A percentile compares a stretch with the other conserved stretches of the same genome.
Evolutionary conservation across 306 rosid species (phyloP).

Genomic region (Pterocarpus santalinus): DNA sequence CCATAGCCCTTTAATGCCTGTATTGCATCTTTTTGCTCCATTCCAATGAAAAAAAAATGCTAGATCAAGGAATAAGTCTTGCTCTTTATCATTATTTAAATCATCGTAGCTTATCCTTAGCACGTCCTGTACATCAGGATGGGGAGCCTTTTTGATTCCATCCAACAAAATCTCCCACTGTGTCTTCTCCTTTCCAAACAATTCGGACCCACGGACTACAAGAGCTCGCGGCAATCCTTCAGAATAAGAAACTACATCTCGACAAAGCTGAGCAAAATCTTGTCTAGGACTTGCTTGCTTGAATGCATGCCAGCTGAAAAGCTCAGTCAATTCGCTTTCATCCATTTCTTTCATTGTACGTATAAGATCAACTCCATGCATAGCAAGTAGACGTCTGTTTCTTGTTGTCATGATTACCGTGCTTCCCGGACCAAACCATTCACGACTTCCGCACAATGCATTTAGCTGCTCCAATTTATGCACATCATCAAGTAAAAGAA

Average conservation of each 20-base stretch:
- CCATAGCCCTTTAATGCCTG: neutral
- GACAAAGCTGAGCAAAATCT: neutral
- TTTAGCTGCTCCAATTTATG: too few relatives aligned
- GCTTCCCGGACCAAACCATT: too few relatives aligned
- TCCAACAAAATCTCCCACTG: neutral
- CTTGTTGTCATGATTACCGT: too few relatives aligned
- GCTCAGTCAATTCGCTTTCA: constrained; percentile 14
- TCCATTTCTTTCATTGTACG: constrained; percentile 21
- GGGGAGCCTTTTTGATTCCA: neutral
- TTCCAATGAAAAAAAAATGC: neutral
- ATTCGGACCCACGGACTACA: neutral
- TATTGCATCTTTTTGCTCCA: neutral
- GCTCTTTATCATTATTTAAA: neutral
- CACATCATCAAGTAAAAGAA: constrained; percentile 18
- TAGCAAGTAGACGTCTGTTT: too few relatives aligned
- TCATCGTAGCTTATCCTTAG: constrained; percentile 19
- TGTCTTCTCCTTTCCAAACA: neutral
- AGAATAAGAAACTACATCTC: neutral
- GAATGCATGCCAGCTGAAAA: constrained; percentile 35
- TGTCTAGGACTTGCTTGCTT: neutral
- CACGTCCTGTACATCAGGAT: neutral
- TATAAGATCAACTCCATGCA: neutral
- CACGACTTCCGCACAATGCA: too few relatives aligned
- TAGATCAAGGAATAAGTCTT: constrained; percentile 9
- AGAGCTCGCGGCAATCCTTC: constrained; percentile 41